Evolutionary conservation across 352 stramenopile species (phyloP).

Genomic region (Globisporangium heterothallicum): DNA sequence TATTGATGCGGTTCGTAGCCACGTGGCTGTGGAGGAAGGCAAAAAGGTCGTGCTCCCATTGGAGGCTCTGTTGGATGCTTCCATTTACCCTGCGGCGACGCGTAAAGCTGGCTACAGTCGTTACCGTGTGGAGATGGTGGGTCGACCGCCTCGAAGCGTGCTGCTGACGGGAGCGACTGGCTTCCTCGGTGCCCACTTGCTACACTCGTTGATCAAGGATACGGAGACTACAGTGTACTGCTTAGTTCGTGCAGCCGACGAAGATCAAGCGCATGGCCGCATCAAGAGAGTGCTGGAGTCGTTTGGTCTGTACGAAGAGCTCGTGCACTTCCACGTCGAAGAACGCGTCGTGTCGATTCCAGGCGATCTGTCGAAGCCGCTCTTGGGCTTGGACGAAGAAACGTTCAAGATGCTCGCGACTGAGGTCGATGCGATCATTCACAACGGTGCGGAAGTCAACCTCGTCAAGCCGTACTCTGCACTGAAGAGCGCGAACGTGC

Average conservation of each 20-base stretch:
- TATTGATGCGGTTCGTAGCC: constrained; percentile 36
- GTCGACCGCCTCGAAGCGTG: constrained; percentile 62
- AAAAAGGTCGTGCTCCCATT: constrained; percentile 58
- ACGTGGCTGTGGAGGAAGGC: constrained; percentile 7
- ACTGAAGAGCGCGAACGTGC: constrained; percentile 86
- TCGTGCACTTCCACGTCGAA: constrained; percentile 57
- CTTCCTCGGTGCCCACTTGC: constrained; percentile 84
- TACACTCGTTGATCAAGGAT: constrained; percentile 74
- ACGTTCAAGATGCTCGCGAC: constrained; percentile 85
- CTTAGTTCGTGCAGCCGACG: constrained; percentile 61
- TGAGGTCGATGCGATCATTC: constrained; percentile 88
- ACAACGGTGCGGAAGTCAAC: constrained; percentile 91
- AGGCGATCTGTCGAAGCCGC: constrained; percentile 76
- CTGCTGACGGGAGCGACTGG: constrained; percentile 90
- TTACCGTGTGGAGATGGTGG: constrained; percentile 74
- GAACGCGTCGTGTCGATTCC: constrained; percentile 56
- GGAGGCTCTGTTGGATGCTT: constrained; percentile 57
- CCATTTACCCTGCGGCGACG: constrained; percentile 68
- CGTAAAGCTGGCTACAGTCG: constrained; percentile 73
- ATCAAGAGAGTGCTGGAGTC: constrained; percentile 52
- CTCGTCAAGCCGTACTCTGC: constrained; percentile 88
- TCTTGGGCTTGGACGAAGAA: constrained; percentile 74
- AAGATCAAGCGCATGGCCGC: constrained; percentile 42
- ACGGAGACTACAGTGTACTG: constrained; percentile 77
- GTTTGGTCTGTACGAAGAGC: constrained; percentile 45